Evolutionary conservation across 768 basidiomycete species (phyloP).

Genomic region (Boletus pseudopeckii): DNA sequence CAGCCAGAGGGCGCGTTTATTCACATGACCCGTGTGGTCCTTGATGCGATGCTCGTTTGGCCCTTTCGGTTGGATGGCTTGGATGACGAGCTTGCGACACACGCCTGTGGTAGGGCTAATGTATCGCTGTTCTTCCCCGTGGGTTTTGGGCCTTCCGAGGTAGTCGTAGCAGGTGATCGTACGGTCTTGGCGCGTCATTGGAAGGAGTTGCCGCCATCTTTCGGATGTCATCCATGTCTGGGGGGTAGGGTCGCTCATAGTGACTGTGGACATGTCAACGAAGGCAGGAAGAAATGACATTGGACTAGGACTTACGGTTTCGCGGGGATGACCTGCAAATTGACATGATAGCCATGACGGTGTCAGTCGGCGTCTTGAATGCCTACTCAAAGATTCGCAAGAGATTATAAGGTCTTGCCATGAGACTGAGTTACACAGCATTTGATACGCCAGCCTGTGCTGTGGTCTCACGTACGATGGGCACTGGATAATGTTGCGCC

Average conservation of each 20-base stretch:
- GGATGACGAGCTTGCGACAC: conserved; percentile 13
- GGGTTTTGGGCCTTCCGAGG: not conserved
- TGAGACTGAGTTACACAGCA: no score
- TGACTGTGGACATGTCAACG: not conserved
- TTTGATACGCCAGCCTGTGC: no score
- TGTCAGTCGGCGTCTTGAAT: not conserved
- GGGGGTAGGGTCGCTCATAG: not conserved
- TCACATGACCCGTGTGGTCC: not conserved
- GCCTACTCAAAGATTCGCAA: not conserved
- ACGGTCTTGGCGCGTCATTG: not conserved
- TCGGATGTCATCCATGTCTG: no score
- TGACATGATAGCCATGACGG: not conserved
- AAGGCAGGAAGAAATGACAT: not conserved
- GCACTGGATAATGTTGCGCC: no score
- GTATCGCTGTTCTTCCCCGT: conserved; percentile 15
- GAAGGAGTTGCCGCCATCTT: not conserved
- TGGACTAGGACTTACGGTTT: not conserved
- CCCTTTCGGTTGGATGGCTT: conserved; percentile 5
- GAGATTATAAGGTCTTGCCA: not conserved
- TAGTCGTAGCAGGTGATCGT: conserved; percentile 7
- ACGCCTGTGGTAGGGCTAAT: conserved; percentile 15
- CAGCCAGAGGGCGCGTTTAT: conserved; percentile 18
- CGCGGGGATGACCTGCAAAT: not conserved
- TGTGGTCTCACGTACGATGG: no score
- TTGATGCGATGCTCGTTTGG: conserved; percentile 2